Evolutionary conservation across 1,284 basidiomycete genomes (phyloP).

Genomic region (Ustilago shanxiensis): DNA sequence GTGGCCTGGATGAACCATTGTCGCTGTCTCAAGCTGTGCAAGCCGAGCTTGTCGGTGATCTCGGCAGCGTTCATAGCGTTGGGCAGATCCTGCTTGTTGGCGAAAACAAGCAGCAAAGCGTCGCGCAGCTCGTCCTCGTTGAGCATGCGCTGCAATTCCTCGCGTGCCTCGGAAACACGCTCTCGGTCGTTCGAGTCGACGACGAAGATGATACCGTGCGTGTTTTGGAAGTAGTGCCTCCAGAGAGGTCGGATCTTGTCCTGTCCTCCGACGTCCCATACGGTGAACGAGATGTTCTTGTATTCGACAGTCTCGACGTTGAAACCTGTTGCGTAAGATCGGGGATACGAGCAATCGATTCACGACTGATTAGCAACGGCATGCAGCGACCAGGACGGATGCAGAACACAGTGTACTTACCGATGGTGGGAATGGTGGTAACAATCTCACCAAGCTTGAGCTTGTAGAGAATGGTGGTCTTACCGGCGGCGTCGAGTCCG

Average conservation of each 20-base stretch:
- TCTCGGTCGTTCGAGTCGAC: constrained; percentile 99
- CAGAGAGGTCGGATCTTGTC: constrained; percentile 84
- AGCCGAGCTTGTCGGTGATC: constrained; percentile 99
- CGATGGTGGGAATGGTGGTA: constrained; percentile 98
- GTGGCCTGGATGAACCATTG: constrained; percentile 94
- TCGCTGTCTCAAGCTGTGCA: constrained; percentile 95
- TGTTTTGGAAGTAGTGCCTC: constrained; percentile 99
- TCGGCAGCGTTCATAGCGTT: constrained; percentile 99
- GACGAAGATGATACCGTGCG: constrained; percentile 99
- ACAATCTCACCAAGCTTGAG: constrained; percentile 99
- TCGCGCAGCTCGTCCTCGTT: constrained; percentile 99
- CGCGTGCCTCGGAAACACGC: constrained; percentile 98
- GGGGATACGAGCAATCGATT: neutral
- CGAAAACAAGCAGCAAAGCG: constrained; percentile 97
- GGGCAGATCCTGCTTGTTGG: constrained; percentile 99
- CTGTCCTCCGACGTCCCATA: constrained; percentile 96
- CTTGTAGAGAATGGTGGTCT: constrained; percentile 90
- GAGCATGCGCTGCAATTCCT: constrained; percentile 99
- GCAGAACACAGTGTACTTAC: constrained; percentile 31
- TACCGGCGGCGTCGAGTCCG: constrained; percentile 94
- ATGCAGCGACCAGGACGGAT: neutral
- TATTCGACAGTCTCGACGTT: constrained; percentile 98
- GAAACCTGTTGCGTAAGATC: constrained; percentile 72
- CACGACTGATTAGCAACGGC: too few relatives aligned
- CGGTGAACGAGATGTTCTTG: constrained; percentile 99